Conservation (phyloP, 495 filamentous ascomycete species). For the Darksidea phi region DNA sequence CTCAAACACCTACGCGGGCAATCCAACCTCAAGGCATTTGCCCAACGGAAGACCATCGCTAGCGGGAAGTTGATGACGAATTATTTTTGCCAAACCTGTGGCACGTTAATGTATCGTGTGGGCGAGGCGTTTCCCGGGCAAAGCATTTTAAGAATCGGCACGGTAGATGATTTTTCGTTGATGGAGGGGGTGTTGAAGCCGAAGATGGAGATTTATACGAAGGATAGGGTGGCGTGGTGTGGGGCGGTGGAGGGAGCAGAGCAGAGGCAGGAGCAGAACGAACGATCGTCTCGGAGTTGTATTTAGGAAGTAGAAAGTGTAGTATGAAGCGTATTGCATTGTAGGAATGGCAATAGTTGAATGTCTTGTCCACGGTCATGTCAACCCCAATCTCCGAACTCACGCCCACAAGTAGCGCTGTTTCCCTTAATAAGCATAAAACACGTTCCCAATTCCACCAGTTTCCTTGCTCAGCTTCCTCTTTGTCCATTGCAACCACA, state of each 20-base stretch:
- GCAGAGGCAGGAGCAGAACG: conserved; percentile 13
- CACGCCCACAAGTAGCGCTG: too few species aligned
- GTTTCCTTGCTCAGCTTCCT: conserved; percentile 45
- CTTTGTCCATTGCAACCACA: conserved; percentile 51
- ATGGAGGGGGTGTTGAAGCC: conserved; percentile 29
- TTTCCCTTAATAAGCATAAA: background rate
- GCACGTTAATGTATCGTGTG: conserved; percentile 31
- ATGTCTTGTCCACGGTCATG: too few species aligned
- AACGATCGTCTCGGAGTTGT: too few species aligned
- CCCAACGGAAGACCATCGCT: conserved; percentile 8
- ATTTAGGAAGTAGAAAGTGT: too few species aligned
- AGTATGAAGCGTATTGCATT: too few species aligned
- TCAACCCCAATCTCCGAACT: too few species aligned
- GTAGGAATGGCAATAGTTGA: too few species aligned
- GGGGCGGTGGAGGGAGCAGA: conserved; percentile 8
- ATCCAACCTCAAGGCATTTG: conserved; percentile 6
- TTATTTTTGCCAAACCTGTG: conserved; percentile 24
- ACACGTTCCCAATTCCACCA: background rate
- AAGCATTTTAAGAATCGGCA: conserved; percentile 29
- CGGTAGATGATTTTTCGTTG: conserved; percentile 32
- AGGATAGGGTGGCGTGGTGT: conserved; percentile 19
- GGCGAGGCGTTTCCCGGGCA: conserved; percentile 15
- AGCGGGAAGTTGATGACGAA: conserved; percentile 21
- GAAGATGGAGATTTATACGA: conserved; percentile 12
- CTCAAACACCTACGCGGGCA: conserved; percentile 19